Evolutionary conservation across 495 filamentous ascomycete genomes (phyloP), one percentile per base, ranked within the genome.

Genomic region (Halenospora varia): DNA sequence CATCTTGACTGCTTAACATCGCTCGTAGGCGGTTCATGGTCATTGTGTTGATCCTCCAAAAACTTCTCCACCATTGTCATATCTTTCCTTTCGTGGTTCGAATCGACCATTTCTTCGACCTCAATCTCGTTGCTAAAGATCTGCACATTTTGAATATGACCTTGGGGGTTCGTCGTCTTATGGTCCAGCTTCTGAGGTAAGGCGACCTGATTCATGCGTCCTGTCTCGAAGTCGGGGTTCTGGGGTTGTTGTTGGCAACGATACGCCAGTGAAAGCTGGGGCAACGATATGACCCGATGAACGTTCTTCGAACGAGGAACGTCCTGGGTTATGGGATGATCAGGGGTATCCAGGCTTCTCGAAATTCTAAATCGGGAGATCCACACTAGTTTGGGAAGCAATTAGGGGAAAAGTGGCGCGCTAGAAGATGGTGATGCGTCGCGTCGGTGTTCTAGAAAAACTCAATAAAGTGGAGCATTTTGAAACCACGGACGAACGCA

Each of bases 1-100:
- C 39, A 55, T 22, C 65, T 48, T 29, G 62, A 64, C 4, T 23
- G 40, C 10, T 48, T 48, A 2, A 13, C 17, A 20, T 59, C 42
- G 2, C 54, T 17, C 10, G 25, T 35, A 4, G 29, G 13, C 4
- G 29, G 29, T 6, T 35, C 4, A 35, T 35, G 29, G 29, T 35
- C 29, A 4, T 35, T 35, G 29, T 35, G 29, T 35, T 35, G 6
- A 4, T 35, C 29, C 13, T 35, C 29, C 20, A 3, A 40, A 49
- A 18, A 47, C 20, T 49, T 44, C 39, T 54, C 41, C 35, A 49
- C 49, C 17, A 13, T 24, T 11, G 4, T 41, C 46, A n/a, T 23
- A 17, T 25, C 50, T 2, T 54, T 25, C 26, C 46, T 20, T 13
- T 10, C 9, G 23, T 20, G 23, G 20, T 2, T 48, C 17, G 23